Conservation (phyloP, 495 filamentous ascomycete genomes). For the Penicillium salamii region DNA sequence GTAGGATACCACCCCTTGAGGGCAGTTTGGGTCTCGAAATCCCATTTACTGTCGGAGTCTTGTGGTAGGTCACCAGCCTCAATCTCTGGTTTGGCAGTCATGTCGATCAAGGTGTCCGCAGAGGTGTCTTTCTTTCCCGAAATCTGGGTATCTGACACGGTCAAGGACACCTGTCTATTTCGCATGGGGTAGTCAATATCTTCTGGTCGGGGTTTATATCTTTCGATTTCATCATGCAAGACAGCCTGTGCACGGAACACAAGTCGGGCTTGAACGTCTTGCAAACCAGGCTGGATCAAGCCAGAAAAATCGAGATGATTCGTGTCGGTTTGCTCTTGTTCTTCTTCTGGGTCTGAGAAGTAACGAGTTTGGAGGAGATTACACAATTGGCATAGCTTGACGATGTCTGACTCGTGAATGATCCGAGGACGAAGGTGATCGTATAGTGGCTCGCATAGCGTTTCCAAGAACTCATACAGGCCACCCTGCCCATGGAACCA, state of each 20-base stretch:
- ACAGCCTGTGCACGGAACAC: slow-evolving; percentile 68
- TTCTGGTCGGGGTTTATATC: slow-evolving; percentile 64
- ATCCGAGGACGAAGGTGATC: slow-evolving; percentile 67
- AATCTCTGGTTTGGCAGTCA: slow-evolving; percentile 51
- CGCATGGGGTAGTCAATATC: slow-evolving; percentile 65
- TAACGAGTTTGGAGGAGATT: slow-evolving; percentile 83
- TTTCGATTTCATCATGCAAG: slow-evolving; percentile 67
- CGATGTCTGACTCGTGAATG: slow-evolving; percentile 66
- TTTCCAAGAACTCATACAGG: slow-evolving; percentile 68
- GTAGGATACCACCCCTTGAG: slow-evolving; percentile 63
- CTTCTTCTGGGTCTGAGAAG: slow-evolving; percentile 69
- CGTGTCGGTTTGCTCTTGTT: slow-evolving; percentile 52
- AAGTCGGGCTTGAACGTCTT: slow-evolving; percentile 73
- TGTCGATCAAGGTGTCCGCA: slow-evolving; percentile 41
- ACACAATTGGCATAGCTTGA: slow-evolving; percentile 79
- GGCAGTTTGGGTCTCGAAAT: slow-evolving; percentile 50
- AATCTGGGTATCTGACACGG: slow-evolving; percentile 45
- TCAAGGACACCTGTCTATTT: slow-evolving; percentile 45
- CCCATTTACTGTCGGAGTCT: slow-evolving; percentile 50
- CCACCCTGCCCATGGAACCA: slow-evolving; percentile 71
- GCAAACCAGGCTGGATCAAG: slow-evolving; percentile 64
- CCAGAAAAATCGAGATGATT: slow-evolving; percentile 63
- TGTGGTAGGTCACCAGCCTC: slow-evolving; percentile 43
- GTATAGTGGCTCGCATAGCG: slow-evolving; percentile 72
- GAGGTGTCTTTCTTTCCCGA: slow-evolving; percentile 45